Evolutionary conservation across 2,329 filamentous ascomycete species (phyloP), one percentile per base, ranked within the genome.

Genomic region (Septoria petroselini): DNA sequence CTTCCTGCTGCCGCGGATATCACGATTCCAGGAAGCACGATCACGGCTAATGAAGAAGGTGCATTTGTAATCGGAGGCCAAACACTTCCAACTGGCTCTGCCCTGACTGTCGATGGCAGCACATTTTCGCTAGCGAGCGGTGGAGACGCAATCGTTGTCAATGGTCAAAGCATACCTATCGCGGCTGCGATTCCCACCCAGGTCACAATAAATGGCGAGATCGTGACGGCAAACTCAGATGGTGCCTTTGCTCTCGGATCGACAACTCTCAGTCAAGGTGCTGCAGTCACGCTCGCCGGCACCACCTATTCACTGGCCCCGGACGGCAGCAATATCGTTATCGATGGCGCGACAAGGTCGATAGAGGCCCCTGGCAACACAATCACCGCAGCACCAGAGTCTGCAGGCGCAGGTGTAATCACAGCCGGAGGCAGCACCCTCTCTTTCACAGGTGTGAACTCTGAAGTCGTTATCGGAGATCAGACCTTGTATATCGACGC

Each of bases 111-210:
- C 4, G 41, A 30, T 17, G 48, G 48, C 23, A 50, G 29, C 18
- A 44, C 40, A 12, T 43, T 31, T n/a, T 29, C 34, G 2, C 19
- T 50, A n/a, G 39, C 48, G 7, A 38, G 39, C 3, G 18, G 33
- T 2, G 48, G 48, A 39, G 23, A 27, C 30, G 41, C 31, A 8
- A 33, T 50, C 7, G 33, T 50, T 3, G 47, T 50, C 9, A 50
- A 50, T 9, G 47, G 40, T 27, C 23, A 38, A 19, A 39, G n/a
- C 1, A 19, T 21, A 38, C 33, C 43, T 4, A 46, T 46, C 12
- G 43, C 21, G 15, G 21, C 31, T 21, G 23, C 43, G 11, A 4
- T 9, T 9, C 15, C 21, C 4, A 7, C 37, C 4, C 21, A 19
- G n/a, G 4, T 40, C 17, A 40, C 37, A 8, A 9, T 21, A 9